Evolutionary conservation across 169 alveolate genomes (phyloP).

Genomic region (Blepharisma undulans): DNA sequence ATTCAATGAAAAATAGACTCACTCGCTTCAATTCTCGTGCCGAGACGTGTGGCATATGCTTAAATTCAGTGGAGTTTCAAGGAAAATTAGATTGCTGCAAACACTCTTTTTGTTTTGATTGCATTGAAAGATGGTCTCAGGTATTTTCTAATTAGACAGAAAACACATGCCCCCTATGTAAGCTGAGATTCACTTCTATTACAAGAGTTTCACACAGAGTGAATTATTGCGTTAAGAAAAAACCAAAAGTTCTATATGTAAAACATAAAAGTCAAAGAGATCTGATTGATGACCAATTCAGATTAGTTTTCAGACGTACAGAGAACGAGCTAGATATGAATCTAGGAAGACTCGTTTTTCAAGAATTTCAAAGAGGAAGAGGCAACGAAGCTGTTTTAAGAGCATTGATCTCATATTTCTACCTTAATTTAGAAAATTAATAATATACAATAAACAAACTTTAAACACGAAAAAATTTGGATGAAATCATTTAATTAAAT

Average conservation of each 20-base stretch:
- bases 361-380: not conserved
- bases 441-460: not conserved
- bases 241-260: not conserved
- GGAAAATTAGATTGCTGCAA: slow-evolving; percentile 17
- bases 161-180: slow-evolving; percentile 34
- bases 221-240: not conserved
- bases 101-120: slow-evolving; percentile 24
- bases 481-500: too few species aligned
- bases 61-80: slow-evolving; percentile 6
- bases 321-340: not conserved
- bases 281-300: not conserved
- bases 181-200: not conserved
- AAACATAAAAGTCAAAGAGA: not conserved
- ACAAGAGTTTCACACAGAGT: slow-evolving; percentile 10
- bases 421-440: not conserved
- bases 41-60: slow-evolving; percentile 11
- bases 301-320: not conserved
- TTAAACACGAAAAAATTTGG: not conserved
- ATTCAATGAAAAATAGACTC: not conserved
- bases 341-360: not conserved
- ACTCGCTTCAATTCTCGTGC: slow-evolving; percentile 14
- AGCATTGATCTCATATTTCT: not conserved
- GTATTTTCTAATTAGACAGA: not conserved
- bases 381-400: not conserved
- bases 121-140: slow-evolving; percentile 20